Base-by-base conservation (phyloP, 2,329 filamentous ascomycete genomes). In the Hypoxylon sp. region DNA sequence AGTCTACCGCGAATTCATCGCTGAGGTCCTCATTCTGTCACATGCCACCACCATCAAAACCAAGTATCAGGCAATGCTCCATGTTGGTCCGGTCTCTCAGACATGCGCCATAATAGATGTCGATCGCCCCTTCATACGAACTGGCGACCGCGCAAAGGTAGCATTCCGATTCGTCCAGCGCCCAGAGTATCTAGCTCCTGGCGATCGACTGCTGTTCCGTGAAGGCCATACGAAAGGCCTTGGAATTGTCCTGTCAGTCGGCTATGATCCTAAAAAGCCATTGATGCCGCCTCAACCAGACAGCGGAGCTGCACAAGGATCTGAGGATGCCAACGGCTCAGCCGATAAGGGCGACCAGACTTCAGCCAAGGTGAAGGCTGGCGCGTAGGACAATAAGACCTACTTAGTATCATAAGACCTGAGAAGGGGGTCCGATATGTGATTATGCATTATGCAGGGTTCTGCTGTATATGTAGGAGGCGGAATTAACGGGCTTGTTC, bases 41-140 rank as follows among this genome's bases (percentile, higher is more conserved):
- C 96, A 99, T 76, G 94, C 95, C 0, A 99, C 96, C 0, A 99
- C 96, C 46, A 99, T 99, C 80, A 96, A 97, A 80, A 93, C 90
- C 0, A 95, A 94, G 75, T 99, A 99, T 73, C 96, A 99, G 82
- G 96, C 96, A 0, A 99, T 98, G 94, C 86, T 99, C 21, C 96
- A 99, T 75, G 94, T 99, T 3, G 96, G 96, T 0, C 93, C 96
- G 0, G 92, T 99, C 46, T 93, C 92, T 43, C 96, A 99, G 81
- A 99, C 96, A 0, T 99, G 96, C 77, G 90, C 94, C 10, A 98
- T 99, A 77, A 97, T 99, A 75, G 96, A 98, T 76, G 96, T 99
- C 72, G 96, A 99, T 78, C 90, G 95, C n/a, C 92, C 92, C 25
- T 96, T 94, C 75, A 98, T 99, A 71, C 89, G 96, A 6, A 98